These are phyloP conservation scores for Sphaceloma murrayae DNA, from an alignment of 2,329 filamentous ascomycete species.

Conservation along the genomic window DNA sequence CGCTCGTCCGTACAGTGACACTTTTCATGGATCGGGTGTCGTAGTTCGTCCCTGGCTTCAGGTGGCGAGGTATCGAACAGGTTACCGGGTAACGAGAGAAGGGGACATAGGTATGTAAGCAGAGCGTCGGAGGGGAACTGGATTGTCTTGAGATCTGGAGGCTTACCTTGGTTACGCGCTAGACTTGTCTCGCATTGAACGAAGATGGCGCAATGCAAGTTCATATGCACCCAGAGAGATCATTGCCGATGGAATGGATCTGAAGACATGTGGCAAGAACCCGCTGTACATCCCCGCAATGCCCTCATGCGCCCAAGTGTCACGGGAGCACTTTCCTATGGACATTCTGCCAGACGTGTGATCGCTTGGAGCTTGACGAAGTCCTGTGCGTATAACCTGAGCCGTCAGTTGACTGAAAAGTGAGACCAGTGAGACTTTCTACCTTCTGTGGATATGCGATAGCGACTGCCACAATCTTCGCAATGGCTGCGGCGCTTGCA, in stretches of 20 bases:
- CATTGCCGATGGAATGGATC: constrained; percentile 82
- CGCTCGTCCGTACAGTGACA: too few species aligned
- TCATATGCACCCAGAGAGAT: constrained; percentile 92
- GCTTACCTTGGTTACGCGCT: too few species aligned
- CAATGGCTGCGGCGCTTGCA: constrained; percentile 74
- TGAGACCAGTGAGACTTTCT: too few species aligned
- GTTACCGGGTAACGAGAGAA: too few species aligned
- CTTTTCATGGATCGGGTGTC: too few species aligned
- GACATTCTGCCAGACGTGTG: constrained; percentile 42
- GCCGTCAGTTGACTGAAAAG: too few species aligned
- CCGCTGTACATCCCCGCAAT: constrained; percentile 80
- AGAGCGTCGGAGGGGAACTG: too few species aligned
- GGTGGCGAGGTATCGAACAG: too few species aligned
- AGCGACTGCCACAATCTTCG: constrained; percentile 76
- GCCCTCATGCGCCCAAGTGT: constrained; percentile 82
- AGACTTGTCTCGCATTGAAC: too few species aligned
- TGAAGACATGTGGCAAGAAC: constrained; percentile 79
- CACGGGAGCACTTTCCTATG: constrained; percentile 73
- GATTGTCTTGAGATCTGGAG: too few species aligned
- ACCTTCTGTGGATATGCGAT: constrained; percentile 91
- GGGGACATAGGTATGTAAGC: too few species aligned
- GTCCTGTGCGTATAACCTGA: constrained; percentile 70
- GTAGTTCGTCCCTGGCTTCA: too few species aligned
- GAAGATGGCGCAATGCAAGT: constrained; percentile 39
- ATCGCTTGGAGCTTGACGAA: constrained; percentile 69